phyloP scores from a whole-genome alignment of 176 grass and related monocot genomes.

The Leersia perrieri region DNA sequence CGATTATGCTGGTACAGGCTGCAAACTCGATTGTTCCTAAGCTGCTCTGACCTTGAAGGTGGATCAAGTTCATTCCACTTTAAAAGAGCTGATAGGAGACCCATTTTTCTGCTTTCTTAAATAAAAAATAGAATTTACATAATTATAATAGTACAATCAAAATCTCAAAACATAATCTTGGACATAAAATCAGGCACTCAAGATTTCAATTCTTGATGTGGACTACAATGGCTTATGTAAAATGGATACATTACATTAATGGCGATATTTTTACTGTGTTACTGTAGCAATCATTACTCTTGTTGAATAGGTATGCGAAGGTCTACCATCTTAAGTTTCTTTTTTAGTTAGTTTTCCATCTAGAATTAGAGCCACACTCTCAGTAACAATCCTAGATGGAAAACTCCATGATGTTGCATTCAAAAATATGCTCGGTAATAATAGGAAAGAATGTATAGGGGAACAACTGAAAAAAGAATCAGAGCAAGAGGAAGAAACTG shows the following conservation, averaged over 20 bases:
- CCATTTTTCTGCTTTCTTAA: constrained; percentile 61
- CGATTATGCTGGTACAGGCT: constrained; percentile 71
- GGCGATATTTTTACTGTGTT: background rate
- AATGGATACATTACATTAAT: background rate
- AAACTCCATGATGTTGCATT: too few species aligned
- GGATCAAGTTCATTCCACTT: constrained; percentile 74
- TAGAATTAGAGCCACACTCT: background rate
- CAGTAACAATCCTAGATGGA: background rate
- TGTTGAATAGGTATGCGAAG: background rate
- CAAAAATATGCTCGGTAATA: background rate
- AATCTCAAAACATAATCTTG: background rate
- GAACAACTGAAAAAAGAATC: background rate
- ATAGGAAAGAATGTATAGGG: background rate
- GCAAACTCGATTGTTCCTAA: constrained; percentile 65
- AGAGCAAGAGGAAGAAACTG: background rate
- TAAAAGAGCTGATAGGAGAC: constrained; percentile 63
- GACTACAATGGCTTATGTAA: background rate
- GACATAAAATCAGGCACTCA: background rate
- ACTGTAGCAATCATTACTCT: background rate
- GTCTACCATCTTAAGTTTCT: background rate
- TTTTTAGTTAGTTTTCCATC: background rate
- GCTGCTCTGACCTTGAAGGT: constrained; percentile 59
- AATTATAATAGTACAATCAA: background rate
- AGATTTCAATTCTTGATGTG: background rate
- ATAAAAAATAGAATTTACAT: constrained; percentile 19